These are phyloP conservation scores for Suhomyces faveliae DNA, from an alignment of 805 yeast species.

Conservation along the genomic window DNA sequence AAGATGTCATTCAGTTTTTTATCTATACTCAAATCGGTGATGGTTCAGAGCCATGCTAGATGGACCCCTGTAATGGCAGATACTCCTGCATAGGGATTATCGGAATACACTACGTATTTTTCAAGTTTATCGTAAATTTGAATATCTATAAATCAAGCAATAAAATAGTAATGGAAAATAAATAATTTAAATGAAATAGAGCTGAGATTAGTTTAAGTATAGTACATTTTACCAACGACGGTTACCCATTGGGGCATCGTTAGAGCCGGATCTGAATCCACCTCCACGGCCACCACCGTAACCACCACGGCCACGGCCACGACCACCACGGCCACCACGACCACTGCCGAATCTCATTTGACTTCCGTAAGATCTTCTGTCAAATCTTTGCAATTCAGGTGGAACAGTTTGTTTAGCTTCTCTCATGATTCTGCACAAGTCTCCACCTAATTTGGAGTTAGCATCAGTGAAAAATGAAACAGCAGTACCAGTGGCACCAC, in stretches of 20 bases:
- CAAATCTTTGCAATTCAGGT: conserved; percentile 69
- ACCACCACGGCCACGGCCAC: conserved; percentile 52
- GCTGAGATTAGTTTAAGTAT: not conserved
- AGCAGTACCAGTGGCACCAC: conserved; percentile 95
- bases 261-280: conserved; percentile 44
- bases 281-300: conserved; percentile 49
- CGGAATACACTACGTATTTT: not conserved
- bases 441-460: conserved; percentile 85
- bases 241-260: conserved; percentile 45
- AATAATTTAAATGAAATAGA: conserved; percentile 1
- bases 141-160: conserved; percentile 4
- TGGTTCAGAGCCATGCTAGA: not conserved
- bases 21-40: not conserved
- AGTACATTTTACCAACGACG: conserved; percentile 37
- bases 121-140: not conserved
- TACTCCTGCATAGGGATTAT: not conserved
- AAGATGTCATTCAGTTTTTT: too few species aligned
- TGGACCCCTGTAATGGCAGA: not conserved
- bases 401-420: conserved; percentile 95
- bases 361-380: conserved; percentile 64
- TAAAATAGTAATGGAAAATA: conserved; percentile 3
- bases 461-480: conserved; percentile 89
- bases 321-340: conserved; percentile 56
- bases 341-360: conserved; percentile 51
- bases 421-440: conserved; percentile 81